These are phyloP conservation scores for Byssothecium circinans DNA, from an alignment of 2,329 filamentous ascomycete species.

Conservation along the genomic window DNA sequence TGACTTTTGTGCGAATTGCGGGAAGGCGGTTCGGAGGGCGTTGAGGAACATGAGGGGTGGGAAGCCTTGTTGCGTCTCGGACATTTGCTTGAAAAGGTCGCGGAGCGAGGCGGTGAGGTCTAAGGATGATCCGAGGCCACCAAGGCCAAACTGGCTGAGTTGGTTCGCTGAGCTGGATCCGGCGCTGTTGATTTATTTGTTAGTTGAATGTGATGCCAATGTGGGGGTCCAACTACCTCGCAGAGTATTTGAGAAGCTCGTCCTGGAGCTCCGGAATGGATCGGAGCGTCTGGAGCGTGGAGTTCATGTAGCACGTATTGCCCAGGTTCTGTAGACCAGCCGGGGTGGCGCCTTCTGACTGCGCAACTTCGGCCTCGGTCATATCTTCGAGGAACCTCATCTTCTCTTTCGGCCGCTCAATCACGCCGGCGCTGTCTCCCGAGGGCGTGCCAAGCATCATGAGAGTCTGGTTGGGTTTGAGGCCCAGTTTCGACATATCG, in stretches of 20 bases:
- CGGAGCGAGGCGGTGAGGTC: conserved; percentile 78
- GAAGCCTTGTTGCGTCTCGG: conserved; percentile 83
- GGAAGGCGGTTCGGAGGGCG: conserved; percentile 75
- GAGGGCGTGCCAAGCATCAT: conserved; percentile 97
- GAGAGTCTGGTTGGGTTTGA: conserved; percentile 83
- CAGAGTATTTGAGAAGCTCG: conserved; percentile 67
- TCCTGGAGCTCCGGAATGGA: conserved; percentile 89
- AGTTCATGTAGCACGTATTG: conserved; percentile 98
- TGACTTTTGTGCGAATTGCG: conserved; percentile 89
- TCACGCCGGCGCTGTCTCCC: conserved; percentile 61
- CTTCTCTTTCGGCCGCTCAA: conserved; percentile 73
- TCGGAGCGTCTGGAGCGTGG: conserved; percentile 87
- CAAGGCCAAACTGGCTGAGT: conserved; percentile 56
- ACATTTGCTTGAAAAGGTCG: conserved; percentile 86
- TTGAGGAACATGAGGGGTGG: conserved; percentile 80
- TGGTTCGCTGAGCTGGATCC: conserved; percentile 34
- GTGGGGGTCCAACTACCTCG: conserved; percentile 30
- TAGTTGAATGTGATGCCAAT: conserved; percentile 6
- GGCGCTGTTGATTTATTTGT: conserved; percentile 27
- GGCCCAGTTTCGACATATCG: conserved; percentile 76
- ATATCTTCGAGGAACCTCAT: conserved; percentile 95
- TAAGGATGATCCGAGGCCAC: conserved; percentile 60
- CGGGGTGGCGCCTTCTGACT: conserved; percentile 79
- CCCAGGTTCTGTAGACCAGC: conserved; percentile 89
- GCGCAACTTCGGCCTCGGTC: conserved; percentile 89